Evolutionary conservation across 1,139 yeast species (phyloP), one percentile per base, ranked within the genome.

Genomic region (Hanseniaspora uvarum): DNA sequence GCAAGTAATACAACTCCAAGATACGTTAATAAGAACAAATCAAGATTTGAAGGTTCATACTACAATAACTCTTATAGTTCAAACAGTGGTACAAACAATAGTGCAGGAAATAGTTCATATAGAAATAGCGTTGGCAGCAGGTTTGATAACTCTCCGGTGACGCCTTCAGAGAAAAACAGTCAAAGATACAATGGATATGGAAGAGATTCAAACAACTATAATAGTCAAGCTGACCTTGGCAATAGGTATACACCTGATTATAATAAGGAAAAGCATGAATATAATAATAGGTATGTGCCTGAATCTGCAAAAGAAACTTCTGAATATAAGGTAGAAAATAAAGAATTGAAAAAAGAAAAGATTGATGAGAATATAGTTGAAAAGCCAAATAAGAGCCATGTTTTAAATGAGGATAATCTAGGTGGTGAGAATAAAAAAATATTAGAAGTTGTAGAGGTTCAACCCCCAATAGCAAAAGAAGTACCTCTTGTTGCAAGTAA

Each of bases 1-100:
- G 16, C 46, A 8, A 7, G 24, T n/a, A 28, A 16, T 16, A 16
- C 14, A 4, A 19, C 46, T 1, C 23, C 46, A 26, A 34, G 40
- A 34, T 30, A 46, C 10, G n/a, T 21, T 30, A 30, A 33, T 18
- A 34, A 46, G 30, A 45, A 11, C 24, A 41, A 33, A 30, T 50
- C 53, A 21, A 50, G 53, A 23, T 50, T 50, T 37, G 48, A 50
- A 37, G 53, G 53, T 5, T 34, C 48, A 3, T 37, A 41, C 3
- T 41, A 45, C 11, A 40, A 49, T n/a, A 34, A 8, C 19, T 24
- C 46, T 12, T 31, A 39, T 12, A 30, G 16, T 14, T 23, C 36
- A 6, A 41, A 34, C 7, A 19, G n/a, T 14, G 26, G 24, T 7
- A 16, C 5, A 10, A 31, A 16, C 12, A 34, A 12, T n/a, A 50